Base-by-base conservation (phyloP, 1,284 basidiomycete species). In the Fomitopsis betulina region DNA sequence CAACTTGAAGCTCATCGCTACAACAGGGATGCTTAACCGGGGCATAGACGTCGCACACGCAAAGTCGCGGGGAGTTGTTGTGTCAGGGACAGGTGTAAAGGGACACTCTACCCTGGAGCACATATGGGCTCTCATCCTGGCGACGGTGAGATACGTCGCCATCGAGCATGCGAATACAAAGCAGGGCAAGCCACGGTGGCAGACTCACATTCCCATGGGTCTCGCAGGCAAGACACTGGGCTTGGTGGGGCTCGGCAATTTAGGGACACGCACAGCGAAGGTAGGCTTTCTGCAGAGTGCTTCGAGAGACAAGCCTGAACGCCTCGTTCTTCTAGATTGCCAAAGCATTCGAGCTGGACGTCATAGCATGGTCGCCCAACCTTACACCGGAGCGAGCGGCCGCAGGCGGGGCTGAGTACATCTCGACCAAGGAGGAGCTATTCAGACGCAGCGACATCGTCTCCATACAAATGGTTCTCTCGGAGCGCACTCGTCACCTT, bases 91-190 rank as follows among this genome's bases (percentile, higher is more conserved):
- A 0, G 73, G 70, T 0, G 67, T 70, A 1, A 73, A 68, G 10
- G 78, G 79, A 21, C 74, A 79, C 49, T 74, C 79, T 2, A 84
- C 84, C 1, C 60, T 81, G 49, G 84, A 86, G 64, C 83, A 85
- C 60, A 86, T 86, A 30, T 88, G 85, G 84, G 80, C 84, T n/a
- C 72, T 89, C 47, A 77, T 86, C 33, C 70, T 90, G 13, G 79
- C 80, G 1, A 79, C 83, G 5, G 77, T 78, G 35, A 76, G 86
- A 54, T 71, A 79, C 56, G 72, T 88, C 25, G 71, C 74, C 9
- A 67, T 75, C 1, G 83, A 88, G 61, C 76, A 88, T 59, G 72
- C 71, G 17, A 80, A 81, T 64, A 67, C 80, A 13, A 80, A 80
- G 67, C 67, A 70, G 0, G 72, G 76, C 32, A 80, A 81, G 49